Evolutionary conservation across 2,329 filamentous ascomycete species (phyloP), one percentile per base, ranked within the genome.

Genomic region (Niveomyces coronatus): DNA sequence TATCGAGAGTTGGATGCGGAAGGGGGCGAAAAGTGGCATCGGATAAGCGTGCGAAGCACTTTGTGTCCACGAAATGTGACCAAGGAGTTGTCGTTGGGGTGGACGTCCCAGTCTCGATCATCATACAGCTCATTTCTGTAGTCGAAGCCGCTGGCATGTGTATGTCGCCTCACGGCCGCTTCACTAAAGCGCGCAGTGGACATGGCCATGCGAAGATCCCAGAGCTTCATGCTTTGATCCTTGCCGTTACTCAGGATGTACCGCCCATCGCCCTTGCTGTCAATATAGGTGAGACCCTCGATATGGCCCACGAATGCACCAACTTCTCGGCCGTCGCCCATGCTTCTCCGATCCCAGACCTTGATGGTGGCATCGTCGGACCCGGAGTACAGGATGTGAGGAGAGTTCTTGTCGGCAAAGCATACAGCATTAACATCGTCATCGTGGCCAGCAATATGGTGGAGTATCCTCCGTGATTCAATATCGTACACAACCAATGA

Each of bases 351-450:
- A 54, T 98, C 91, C 91, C 91, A 98, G 3, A 98, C 86, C 53
- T 94, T 94, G 51, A 96, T 74, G 1, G 86, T 93, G 3, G 84
- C 81, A 54, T 98, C 91, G 53, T 98, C 91, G 0, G 87, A 94
- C 15, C 91, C 91, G 1, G 88, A 95, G 61, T 95, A 96, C 3
- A 98, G 69, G 44, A 96, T 89, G 55, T 98, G 88, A 1, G 91
- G 89, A 0, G 85, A 93, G 20, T 75, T 74, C 44, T 79, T 79
- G 59, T 96, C 88, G 1, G 87, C 91, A 52, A 94, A 96, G 58
- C 88, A 95, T 1, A 98, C 91, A 4, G 91, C 91, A 50, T 96
- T 98, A 39, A 96, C 89, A 55, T 98, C 87, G 49, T 93, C 77
- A 4, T 76, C 65, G 53, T 98, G 91, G 1, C 86, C 88, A 13